Evolutionary conservation across 805 yeast species (phyloP), one percentile per base, ranked within the genome.

Genomic region (Alloascoidea hylecoeti): DNA sequence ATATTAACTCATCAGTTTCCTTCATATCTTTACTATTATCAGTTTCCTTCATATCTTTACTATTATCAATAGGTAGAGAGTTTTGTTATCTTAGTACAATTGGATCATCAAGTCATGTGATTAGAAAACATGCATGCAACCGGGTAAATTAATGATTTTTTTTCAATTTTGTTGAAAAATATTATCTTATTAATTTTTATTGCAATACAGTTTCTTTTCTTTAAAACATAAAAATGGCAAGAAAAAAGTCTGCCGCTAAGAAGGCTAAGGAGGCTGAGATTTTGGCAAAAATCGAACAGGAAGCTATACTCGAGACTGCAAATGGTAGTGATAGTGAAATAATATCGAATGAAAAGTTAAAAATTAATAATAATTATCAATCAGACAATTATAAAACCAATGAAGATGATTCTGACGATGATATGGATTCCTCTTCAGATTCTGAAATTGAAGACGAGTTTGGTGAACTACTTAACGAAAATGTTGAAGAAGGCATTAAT

Each of bases 361-460:
- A 17, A 49, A 46, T 27, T 38, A 53, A 36, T 41, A 48, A 18
- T 41, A 50, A 36, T 49, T 42, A 38, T 50, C 43, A 45, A 48
- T 40, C 43, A 52, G 49, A n/a, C 39, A 46, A 15, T 43, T 52
- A 38, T 13, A 58, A 52, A 35, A 61, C 54, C 30, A 51, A 50
- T 12, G 53, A 44, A 5, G 46, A 38, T 17, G 48, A 45, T 6
- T 57, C 51, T 12, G 50, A 51, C 13, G 51, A 41, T 2, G 63
- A 53, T 2, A 57, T 59, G 4, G 62, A 61, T 14, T 57, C 64
- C n/a, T 66, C 64, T 5, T 42, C 57, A 9, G 50, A 46, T 3
- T 52, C 53, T 19, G 94, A 84, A 52, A 85, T 76, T 3, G 98
- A 89, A 58, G 98, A 92, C 53, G 96, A 88, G 42, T 78, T 57